A percentile compares a stretch with the other conserved stretches of the same genome.
Conservation (phyloP, 78 protist genomes). For the Dictyostelium citrinum region DNA sequence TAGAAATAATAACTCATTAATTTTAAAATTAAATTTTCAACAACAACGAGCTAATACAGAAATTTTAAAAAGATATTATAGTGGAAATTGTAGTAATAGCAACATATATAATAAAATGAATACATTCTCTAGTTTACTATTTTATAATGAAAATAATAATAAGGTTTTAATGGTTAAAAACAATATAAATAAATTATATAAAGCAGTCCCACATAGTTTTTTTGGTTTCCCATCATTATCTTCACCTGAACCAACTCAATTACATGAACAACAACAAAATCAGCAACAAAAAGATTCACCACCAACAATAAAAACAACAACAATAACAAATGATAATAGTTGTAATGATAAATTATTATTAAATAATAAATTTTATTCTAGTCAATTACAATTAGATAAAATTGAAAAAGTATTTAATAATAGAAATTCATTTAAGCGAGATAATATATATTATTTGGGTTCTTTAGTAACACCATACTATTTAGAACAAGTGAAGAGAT, state of each 20-base stretch:
- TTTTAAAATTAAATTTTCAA: background rate
- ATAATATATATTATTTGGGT: background rate
- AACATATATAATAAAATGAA: background rate
- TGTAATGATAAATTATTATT: background rate
- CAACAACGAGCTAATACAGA: background rate
- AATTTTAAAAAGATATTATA: background rate
- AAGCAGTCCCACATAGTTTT: background rate
- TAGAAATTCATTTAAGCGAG: background rate
- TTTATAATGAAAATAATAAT: background rate
- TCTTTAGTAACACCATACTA: constrained; percentile 32
- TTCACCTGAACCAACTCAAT: background rate
- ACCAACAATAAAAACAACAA: background rate
- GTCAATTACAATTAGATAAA: constrained; percentile 1
- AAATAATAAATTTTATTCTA: background rate
- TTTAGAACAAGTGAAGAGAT: background rate
- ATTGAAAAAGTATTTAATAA: background rate
- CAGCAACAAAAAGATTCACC: background rate
- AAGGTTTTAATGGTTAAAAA: background rate
- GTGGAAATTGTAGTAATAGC: background rate
- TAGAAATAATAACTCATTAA: too few relatives aligned
- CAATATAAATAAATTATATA: constrained; percentile 5
- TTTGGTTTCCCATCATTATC: constrained; percentile 52
- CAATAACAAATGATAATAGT: background rate
- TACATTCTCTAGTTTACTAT: background rate
- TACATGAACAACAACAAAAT: background rate